Conservation (phyloP, 306 rosid species). For the Citrullus amarus region DNA sequence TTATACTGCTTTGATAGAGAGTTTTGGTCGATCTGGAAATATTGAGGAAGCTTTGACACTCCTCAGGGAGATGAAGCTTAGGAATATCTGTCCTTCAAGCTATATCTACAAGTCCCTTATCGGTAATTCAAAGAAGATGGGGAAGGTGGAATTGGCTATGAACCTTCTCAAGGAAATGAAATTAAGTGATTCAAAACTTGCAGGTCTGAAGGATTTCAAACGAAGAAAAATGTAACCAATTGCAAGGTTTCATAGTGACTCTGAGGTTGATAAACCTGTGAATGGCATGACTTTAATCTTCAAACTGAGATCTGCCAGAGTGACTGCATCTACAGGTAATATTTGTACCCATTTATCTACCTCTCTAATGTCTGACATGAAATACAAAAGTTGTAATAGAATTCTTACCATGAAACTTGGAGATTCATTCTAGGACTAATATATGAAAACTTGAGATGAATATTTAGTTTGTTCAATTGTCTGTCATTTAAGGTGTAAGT, state of each 20-base stretch:
- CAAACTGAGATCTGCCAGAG: background rate
- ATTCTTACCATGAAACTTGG: background rate
- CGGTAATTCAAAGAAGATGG: conserved; percentile 36
- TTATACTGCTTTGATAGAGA: conserved; percentile 54
- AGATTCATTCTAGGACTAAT: background rate
- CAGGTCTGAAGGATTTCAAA: conserved; percentile 44
- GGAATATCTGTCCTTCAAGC: conserved; percentile 41
- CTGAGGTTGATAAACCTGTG: background rate
- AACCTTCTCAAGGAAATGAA: conserved; percentile 49
- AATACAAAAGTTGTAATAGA: background rate
- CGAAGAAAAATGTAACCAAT: conserved; percentile 18
- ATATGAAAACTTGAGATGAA: background rate
- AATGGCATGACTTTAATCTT: background rate
- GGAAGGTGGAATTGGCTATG: conserved; percentile 53
- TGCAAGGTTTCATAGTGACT: background rate
- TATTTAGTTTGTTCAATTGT: background rate
- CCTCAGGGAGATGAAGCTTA: conserved; percentile 57
- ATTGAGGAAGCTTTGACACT: conserved; percentile 45
- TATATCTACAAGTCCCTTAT: conserved; percentile 44
- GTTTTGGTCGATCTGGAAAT: conserved; percentile 58
- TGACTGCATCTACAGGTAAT: background rate
- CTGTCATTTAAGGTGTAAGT: background rate
- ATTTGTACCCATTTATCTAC: background rate
- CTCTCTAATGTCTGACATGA: background rate
- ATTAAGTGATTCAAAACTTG: conserved; percentile 32